Evolutionary conservation across 2,329 filamentous ascomycete species (phyloP).

Genomic region (Metarhizium brunneum): DNA sequence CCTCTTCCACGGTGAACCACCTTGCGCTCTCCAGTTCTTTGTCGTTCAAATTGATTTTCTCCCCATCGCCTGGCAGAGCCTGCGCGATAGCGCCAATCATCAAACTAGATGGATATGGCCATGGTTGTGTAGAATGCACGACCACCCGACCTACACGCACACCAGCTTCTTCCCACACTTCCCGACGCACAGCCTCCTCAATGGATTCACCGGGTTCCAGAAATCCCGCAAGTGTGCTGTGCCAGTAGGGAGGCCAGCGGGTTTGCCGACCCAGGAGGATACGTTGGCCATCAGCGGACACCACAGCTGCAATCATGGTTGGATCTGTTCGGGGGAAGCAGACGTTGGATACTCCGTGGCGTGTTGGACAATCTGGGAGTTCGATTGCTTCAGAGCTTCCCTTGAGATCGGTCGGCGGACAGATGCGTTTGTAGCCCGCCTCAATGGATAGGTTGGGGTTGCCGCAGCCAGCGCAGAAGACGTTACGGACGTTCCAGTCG

Average conservation of each 20-base stretch:
- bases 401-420: slow-evolving; percentile 58
- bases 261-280: slow-evolving; percentile 79
- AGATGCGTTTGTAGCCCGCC: slow-evolving; percentile 72
- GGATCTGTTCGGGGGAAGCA: slow-evolving; percentile 89
- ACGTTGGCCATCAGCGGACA: slow-evolving; percentile 68
- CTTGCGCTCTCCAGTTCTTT: slow-evolving; percentile 82
- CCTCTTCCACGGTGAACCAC: slow-evolving; percentile 80
- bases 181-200: slow-evolving; percentile 73
- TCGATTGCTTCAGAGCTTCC: slow-evolving; percentile 23
- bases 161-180: slow-evolving; percentile 81
- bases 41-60: slow-evolving; percentile 79
- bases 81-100: slow-evolving; percentile 89
- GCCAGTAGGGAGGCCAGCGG: slow-evolving; percentile 77
- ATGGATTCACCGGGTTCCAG: slow-evolving; percentile 78
- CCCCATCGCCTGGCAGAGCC: slow-evolving; percentile 60
- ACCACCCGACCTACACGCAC: slow-evolving; percentile 69
- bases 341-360: slow-evolving; percentile 80
- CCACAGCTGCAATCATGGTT: slow-evolving; percentile 88
- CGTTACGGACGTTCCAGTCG: slow-evolving; percentile 91
- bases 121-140: slow-evolving; percentile 76
- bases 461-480: slow-evolving; percentile 86
- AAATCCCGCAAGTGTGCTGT: slow-evolving; percentile 81
- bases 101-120: slow-evolving; percentile 76
- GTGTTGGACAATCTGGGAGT: slow-evolving; percentile 58
- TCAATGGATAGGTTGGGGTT: slow-evolving; percentile 70